A percentile compares a stretch with the other conserved stretches of the same genome.
Conservation (phyloP, 129 eudicot species). For the Flaveria brownii region DNA sequence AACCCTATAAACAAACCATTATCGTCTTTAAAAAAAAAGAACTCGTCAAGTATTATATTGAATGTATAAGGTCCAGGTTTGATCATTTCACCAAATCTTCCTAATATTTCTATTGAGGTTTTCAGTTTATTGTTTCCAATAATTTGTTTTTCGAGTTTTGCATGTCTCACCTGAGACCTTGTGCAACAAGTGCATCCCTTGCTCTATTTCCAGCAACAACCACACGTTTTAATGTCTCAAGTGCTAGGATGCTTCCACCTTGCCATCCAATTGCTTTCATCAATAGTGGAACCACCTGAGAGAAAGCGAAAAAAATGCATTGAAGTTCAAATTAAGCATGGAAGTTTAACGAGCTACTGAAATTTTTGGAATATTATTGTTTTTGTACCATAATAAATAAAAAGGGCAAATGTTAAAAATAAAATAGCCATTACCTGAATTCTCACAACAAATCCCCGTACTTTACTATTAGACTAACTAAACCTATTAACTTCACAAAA, state of each 20-base stretch:
- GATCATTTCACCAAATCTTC: slow-evolving; percentile 16
- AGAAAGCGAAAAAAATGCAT: not conserved
- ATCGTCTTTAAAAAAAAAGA: not conserved
- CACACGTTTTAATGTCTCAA: slow-evolving; percentile 95
- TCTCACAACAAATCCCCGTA: no score
- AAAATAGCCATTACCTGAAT: no score
- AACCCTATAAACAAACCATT: slow-evolving; percentile 57
- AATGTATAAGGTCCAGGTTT: not conserved
- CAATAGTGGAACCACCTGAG: slow-evolving; percentile 90
- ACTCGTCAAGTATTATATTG: slow-evolving; percentile 3
- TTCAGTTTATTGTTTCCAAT: not conserved
- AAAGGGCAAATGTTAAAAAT: not conserved
- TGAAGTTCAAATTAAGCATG: not conserved
- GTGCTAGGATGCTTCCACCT: slow-evolving; percentile 98
- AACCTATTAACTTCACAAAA: not conserved
- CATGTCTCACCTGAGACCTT: slow-evolving; percentile 80
- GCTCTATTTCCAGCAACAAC: slow-evolving; percentile 98
- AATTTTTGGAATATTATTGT: not conserved
- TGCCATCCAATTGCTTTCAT: slow-evolving; percentile 99
- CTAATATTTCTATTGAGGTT: not conserved
- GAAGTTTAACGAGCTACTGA: not conserved
- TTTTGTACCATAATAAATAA: no score
- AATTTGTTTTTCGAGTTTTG: not conserved
- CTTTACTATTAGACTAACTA: not conserved
- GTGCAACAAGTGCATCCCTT: slow-evolving; percentile 97